A percentile compares a stretch with the other conserved stretches of the same genome.
Evolutionary conservation across 495 filamentous ascomycete species (phyloP).

Genomic region (Glarea lozoyensis): DNA sequence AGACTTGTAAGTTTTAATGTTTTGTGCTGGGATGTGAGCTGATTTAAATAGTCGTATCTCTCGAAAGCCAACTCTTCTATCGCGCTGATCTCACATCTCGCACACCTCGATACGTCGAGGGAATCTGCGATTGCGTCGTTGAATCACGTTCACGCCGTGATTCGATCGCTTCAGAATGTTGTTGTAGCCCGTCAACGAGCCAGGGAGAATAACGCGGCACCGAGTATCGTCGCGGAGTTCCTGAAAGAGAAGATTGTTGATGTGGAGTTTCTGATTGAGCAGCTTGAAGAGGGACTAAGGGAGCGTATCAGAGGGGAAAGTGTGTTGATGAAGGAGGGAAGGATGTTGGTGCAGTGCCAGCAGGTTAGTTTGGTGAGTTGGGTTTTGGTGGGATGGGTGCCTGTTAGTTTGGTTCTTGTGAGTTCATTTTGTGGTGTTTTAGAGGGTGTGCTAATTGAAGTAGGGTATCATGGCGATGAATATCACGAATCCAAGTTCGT

Average conservation of each 20-base stretch:
- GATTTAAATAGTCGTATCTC: too few relatives aligned
- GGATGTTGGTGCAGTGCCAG: not conserved
- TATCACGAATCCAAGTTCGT: not conserved
- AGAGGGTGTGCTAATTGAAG: not conserved
- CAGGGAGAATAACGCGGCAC: not conserved
- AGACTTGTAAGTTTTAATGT: constrained; percentile 1
- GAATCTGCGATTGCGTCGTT: not conserved
- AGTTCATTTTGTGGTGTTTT: not conserved
- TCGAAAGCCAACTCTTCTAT: constrained; percentile 1
- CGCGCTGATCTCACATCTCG: constrained; percentile 2
- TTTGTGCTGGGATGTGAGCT: too few relatives aligned
- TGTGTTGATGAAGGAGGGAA: not conserved
- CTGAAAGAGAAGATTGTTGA: not conserved
- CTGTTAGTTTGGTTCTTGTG: not conserved
- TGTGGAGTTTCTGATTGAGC: constrained; percentile 1
- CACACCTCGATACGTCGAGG: not conserved
- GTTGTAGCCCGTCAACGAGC: too few relatives aligned
- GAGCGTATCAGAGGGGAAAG: not conserved
- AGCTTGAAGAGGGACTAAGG: not conserved
- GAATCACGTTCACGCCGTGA: not conserved
- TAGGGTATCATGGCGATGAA: not conserved
- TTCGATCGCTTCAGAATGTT: too few relatives aligned
- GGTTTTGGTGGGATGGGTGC: not conserved
- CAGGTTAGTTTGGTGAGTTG: not conserved
- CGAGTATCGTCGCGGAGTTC: not conserved